Evolutionary conservation across 140 eudicot species (phyloP), one percentile per base, ranked within the genome.

Genomic region (Oenanthe javanica): DNA sequence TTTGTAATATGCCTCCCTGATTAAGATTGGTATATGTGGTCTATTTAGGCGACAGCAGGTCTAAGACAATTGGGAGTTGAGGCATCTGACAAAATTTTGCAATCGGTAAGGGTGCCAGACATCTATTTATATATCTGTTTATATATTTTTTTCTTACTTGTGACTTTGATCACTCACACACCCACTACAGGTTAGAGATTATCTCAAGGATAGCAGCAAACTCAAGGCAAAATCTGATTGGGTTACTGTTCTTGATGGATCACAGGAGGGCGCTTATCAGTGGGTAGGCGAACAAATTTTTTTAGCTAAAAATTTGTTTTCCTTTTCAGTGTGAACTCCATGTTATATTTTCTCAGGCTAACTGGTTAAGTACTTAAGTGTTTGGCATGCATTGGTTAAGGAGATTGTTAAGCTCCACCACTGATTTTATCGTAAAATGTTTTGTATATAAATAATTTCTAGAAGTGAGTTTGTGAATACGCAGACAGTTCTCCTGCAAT

Each of bases 221-320:
- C 86, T 95, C 52, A 92, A 90, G 82, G 93, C 97, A 4, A 82
- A 86, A 52, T 87, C 83, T 64, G 91, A 90, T 51, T 92, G 96
- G 95, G 97, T 94, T 55, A 87, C 94, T 72, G 95, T 94, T 82
- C 79, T 94, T 79, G 98, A 92, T 84, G 97, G 98, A 81, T 87
- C 85, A 61, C 97, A 92, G 90, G 98, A 94, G 91, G 98, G 97
- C 87, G 94, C 97, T 83, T 94, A 89, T 82, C 97, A 87, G 80
- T 94, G 98, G 98, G 98, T 94, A 94, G 81, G 97, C 45, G 31
- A 9, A 66, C 43, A 11, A 4, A 55, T 70, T 21, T 47, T 40
- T 50, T 48, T 74, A 9, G 50, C 57, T 4, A 12, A 18, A 48
- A n/a, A 16, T 25, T 25, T 66, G 43, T 31, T 27, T 66, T 16